Percentiles rank a stretch among this genome's conserved stretches.
phyloP scores from a whole-genome alignment of 176 grass and related monocot genomes.

The Puccinellia tenuiflora region DNA sequence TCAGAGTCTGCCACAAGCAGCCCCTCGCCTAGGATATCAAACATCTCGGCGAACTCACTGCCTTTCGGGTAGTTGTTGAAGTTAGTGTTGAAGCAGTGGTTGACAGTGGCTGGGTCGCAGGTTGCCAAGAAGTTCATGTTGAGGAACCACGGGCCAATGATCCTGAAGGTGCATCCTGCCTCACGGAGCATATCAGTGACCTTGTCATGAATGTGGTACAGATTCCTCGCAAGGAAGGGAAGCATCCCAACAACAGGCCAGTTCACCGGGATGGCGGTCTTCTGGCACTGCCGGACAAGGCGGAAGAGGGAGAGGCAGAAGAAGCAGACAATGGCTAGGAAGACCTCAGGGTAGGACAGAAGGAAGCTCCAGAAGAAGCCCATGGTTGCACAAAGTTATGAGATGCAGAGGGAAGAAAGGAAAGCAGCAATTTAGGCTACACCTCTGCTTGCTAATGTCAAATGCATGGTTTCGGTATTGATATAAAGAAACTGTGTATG shows the following conservation, averaged over 20 bases:
- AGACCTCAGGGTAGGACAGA: slow-evolving; percentile 46
- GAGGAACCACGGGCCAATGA: slow-evolving; percentile 48
- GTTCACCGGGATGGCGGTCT: slow-evolving; percentile 23
- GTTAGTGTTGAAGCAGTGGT: slow-evolving; percentile 52
- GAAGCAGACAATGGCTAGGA: slow-evolving; percentile 52
- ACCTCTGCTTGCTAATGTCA: slow-evolving; percentile 9
- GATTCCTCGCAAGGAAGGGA: slow-evolving; percentile 19
- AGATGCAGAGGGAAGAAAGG: slow-evolving; percentile 19
- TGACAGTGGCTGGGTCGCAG: slow-evolving; percentile 57
- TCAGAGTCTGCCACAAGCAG: slow-evolving; percentile 51
- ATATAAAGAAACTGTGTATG: slow-evolving; percentile 22
- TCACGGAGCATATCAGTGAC: slow-evolving; percentile 16
- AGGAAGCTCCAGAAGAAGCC: slow-evolving; percentile 19
- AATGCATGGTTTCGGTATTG: neutral
- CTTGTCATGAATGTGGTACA: slow-evolving; percentile 44
- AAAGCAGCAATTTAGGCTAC: slow-evolving; percentile 23
- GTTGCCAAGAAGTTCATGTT: slow-evolving; percentile 45
- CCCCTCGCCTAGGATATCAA: slow-evolving; percentile 52
- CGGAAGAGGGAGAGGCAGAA: slow-evolving; percentile 33
- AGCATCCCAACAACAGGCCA: slow-evolving; percentile 69
- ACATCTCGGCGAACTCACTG: slow-evolving; percentile 51
- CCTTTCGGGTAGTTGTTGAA: slow-evolving; percentile 59
- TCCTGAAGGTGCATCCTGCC: slow-evolving; percentile 32
- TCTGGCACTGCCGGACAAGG: neutral
- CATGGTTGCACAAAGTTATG: slow-evolving; percentile 32